Base-by-base conservation (phyloP, 371 early-diverging fungal genomes). In the Apophysomyces sp. region DNA sequence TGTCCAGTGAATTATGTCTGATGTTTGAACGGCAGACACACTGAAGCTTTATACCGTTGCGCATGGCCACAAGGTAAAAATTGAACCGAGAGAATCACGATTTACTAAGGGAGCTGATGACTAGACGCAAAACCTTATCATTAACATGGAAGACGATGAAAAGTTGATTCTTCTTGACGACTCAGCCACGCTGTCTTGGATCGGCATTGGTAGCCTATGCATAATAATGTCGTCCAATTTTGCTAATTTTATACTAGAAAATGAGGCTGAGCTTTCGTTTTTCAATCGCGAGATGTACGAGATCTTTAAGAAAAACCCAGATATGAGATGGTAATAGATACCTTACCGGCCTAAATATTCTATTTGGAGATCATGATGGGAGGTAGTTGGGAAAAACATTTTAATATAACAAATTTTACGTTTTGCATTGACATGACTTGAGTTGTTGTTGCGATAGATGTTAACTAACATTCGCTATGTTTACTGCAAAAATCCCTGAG, bases 31-130 rank as follows among this genome's bases (percentile, higher is more conserved):
- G 16, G 61, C 68, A 85, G 93, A 94, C 67, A 90, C 93, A 15
- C 77, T 96, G 44, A 96, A 96, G 72, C 73, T 94, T 21, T 96
- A 94, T 69, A 89, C 90, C 8, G 87, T 90, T 16, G 90, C 94
- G 4, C 92, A 92, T 72, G 94, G 94, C 21, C 75, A 90, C 59
- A 96, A 96, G 80, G 86, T 86, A 77, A 67, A 36, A 2, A 44
- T 32, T 34, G 34, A 53, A 5, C 4, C 12, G 15, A 21, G 32
- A 24, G 7, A 29, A n/a, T 52, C n/a, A 49, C 29, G 9, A 7
- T 52, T 61, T 13, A 18, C 18, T 57, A 28, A 39, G 31, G 9
- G 24, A 30, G 24, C 34, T n/a, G 54, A n/a, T 59, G 15, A 40
- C 27, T 60, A 81, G 83, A 86, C 90, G 16, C 82, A 86, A 72